phyloP scores from a whole-genome alignment of 2,329 filamentous ascomycete species.

The Hypoxylon sp. region DNA sequence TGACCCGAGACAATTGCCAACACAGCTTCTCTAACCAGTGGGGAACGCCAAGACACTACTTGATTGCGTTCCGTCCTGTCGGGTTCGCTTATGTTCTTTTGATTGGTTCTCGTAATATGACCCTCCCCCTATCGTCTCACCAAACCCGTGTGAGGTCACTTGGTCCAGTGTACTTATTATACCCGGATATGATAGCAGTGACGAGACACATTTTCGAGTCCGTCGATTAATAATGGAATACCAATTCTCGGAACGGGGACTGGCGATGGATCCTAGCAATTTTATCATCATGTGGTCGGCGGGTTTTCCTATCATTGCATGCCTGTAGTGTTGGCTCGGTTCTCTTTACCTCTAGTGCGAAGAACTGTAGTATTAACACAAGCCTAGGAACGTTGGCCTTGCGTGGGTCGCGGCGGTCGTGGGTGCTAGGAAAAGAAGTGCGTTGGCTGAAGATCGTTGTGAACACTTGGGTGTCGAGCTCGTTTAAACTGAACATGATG shows the following conservation, averaged over 20 bases:
- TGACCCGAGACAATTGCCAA: constrained; percentile 38
- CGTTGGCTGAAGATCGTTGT: constrained; percentile 7
- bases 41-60: constrained; percentile 34
- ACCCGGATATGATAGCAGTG: constrained; percentile 19
- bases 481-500: constrained; percentile 15
- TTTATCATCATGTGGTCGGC: constrained; percentile 13
- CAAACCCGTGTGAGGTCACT: constrained; percentile 28
- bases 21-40: constrained; percentile 36
- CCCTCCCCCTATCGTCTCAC: constrained; percentile 28
- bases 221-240: constrained; percentile 12
- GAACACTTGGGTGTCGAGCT: constrained; percentile 6
- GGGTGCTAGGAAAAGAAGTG: constrained; percentile 2
- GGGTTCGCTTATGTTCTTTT: constrained; percentile 27
- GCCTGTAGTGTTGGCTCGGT: constrained; percentile 9
- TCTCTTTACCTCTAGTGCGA: not conserved
- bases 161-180: constrained; percentile 29
- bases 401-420: not conserved
- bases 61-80: constrained; percentile 41
- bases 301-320: constrained; percentile 1
- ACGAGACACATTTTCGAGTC: not conserved
- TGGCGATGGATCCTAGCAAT: constrained; percentile 16
- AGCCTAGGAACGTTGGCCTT: constrained; percentile 1
- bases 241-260: constrained; percentile 7
- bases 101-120: constrained; percentile 34
- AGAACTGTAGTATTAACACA: not conserved